Conservation (phyloP, 108 stramenopile genomes). For the Nannochloropsis salina region DNA sequence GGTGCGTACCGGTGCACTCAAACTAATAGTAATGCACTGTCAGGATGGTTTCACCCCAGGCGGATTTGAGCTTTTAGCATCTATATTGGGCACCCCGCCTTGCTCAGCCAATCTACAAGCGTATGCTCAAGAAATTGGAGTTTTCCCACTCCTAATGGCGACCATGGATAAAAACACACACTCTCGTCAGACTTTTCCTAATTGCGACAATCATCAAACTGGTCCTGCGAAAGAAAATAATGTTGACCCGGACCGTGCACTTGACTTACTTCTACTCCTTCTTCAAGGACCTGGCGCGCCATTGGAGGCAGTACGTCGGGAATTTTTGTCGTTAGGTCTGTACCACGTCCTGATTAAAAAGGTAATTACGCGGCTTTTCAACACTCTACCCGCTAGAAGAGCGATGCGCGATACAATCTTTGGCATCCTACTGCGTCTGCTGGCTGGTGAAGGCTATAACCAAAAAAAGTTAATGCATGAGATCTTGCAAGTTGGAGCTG, state of each 20-base stretch:
- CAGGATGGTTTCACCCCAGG: background rate
- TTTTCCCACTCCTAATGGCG: background rate
- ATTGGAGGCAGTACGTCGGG: background rate
- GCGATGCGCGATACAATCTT: background rate
- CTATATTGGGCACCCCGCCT: background rate
- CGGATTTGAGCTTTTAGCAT: background rate
- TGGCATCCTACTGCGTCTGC: background rate
- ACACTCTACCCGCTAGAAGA: background rate
- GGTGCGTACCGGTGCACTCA: background rate
- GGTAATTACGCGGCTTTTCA: background rate
- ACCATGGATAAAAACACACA: background rate
- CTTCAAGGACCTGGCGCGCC: conserved; percentile 10
- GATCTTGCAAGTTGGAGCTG: background rate
- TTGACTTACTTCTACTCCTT: background rate
- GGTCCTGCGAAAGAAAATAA: background rate
- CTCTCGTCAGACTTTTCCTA: too few species aligned
- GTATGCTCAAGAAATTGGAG: background rate
- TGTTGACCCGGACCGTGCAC: background rate
- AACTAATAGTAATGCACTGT: background rate
- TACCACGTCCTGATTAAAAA: background rate
- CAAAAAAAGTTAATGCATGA: background rate
- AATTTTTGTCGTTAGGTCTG: background rate
- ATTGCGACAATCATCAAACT: background rate
- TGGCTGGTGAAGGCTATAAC: background rate
- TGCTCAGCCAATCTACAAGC: background rate